Base-by-base conservation (phyloP, 768 basidiomycete species). In the Tubosaeta sp. region DNA sequence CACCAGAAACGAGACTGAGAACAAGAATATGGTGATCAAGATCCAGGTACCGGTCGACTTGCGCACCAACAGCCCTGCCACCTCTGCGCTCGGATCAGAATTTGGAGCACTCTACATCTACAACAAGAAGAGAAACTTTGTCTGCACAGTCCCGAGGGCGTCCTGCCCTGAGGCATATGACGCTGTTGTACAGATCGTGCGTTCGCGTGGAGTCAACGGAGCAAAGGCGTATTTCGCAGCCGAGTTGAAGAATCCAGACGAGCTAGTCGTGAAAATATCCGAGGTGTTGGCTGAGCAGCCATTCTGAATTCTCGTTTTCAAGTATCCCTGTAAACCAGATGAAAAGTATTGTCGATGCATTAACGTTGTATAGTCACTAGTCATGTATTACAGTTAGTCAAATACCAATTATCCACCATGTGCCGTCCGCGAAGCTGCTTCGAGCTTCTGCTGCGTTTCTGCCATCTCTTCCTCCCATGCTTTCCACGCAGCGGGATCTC, bases 271-370 rank as follows among this genome's bases (percentile, higher is more conserved):
- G 22, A 80, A 81, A 54, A 61, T 75, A 7, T 72, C 73, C 3
- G 78, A 83, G 44, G 69, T 77, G 8, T 60, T 82, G 48, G 81
- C 80, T 1, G 80, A 77, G 54, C 81, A 84, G 52, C 77, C 80
- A 0, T 82, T 81, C 51, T 80, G 51, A 66, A 27, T 27, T 27
- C 27, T 9, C 14, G 1, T 11, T 32, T 4, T 29, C 41, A 2
- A 14, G 34, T 31, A 22, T 42, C 24, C 21, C 16, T 10, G 25
- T 29, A 22, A 36, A 39, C 19, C 10, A 27, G 30, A 40, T 25
- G 13, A 31, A 22, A n/a, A 27, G 31, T 31, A 38, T 16, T n/a
- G 24, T 40, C 27, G 16, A 16, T 10, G 19, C 31, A 27, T 48
- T 44, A 47, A 51, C 39, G 31, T 30, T 44, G 18, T 18, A 31